Conservation (phyloP, 2,329 filamentous ascomycete species). For the Aspergillus costaricaensis region DNA sequence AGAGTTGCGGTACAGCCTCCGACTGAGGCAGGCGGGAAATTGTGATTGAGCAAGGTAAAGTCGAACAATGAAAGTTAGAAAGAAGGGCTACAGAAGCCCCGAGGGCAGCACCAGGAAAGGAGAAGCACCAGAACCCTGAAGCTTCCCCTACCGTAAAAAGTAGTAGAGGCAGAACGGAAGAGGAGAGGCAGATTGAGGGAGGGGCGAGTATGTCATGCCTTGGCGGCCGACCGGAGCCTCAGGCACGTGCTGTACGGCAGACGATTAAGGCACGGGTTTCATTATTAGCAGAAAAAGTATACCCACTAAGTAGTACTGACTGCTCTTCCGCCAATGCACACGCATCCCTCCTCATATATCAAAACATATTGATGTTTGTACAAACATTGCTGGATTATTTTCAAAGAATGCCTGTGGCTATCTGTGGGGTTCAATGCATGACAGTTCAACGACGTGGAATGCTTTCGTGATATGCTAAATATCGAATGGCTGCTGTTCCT, state of each 20-base stretch:
- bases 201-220: background rate
- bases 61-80: background rate
- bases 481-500: no score
- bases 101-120: conserved; percentile 19
- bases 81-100: conserved; percentile 14
- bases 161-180: conserved; percentile 15
- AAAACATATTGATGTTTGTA: no score
- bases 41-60: conserved; percentile 1
- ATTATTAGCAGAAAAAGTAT: no score
- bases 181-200: conserved; percentile 10
- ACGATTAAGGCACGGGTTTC: background rate
- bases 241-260: background rate
- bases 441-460: no score
- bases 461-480: no score
- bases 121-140: conserved; percentile 23
- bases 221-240: background rate
- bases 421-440: no score
- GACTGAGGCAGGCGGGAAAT: background rate
- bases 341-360: no score
- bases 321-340: no score
- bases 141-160: conserved; percentile 20
- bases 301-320: no score
- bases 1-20: conserved; percentile 11
- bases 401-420: no score
- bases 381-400: no score